Evolutionary conservation across 805 yeast species (phyloP), one percentile per base, ranked within the genome.

Genomic region (Barnettozyma californica): DNA sequence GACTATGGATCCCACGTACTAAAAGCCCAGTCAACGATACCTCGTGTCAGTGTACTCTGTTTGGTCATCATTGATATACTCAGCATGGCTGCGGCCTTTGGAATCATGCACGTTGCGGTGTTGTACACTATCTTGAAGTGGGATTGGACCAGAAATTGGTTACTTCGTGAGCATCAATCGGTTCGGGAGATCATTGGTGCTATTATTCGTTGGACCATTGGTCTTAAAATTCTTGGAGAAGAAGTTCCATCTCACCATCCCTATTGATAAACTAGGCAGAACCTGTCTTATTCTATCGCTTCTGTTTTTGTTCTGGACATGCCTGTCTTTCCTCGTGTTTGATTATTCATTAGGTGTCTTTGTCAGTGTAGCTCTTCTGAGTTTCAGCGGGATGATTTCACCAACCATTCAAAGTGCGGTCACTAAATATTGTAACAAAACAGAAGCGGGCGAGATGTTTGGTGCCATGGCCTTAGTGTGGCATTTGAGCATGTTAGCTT

Each of bases 101-200:
- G 64, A 1, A 51, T 54, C 9, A 45, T 54, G 45, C 56, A 52
- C 16, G 55, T 56, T 2, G 44, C 54, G 1, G 47, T 53, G 5
- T 47, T 55, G 3, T 60, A 51, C 41, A 45, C 60, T 6, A 56
- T 60, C 33, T 34, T 56, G 21, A 40, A 47, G n/a, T 58, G 42
- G 31, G 25, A 52, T 2, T 60, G 62, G 62, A 43, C 56, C 2
- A 52, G 60, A 60, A 41, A 43, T 60, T 7, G 62, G 64, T 2
- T 60, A 58, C 45, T 58, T 48, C 46, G 55, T 57, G 56, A 57
- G 61, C 23, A 39, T 58, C 9, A 52, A 45, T 9, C 62, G 64
- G 9, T 53, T 57, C 39, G 61, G 62, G 4, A 52, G 53, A 34
- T 47, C 59, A 1, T 14, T 48, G n/a, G 60, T 58, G 2, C 36